Conservation (phyloP, 2,329 filamentous ascomycete genomes). For the Calonectria leucothoes region DNA sequence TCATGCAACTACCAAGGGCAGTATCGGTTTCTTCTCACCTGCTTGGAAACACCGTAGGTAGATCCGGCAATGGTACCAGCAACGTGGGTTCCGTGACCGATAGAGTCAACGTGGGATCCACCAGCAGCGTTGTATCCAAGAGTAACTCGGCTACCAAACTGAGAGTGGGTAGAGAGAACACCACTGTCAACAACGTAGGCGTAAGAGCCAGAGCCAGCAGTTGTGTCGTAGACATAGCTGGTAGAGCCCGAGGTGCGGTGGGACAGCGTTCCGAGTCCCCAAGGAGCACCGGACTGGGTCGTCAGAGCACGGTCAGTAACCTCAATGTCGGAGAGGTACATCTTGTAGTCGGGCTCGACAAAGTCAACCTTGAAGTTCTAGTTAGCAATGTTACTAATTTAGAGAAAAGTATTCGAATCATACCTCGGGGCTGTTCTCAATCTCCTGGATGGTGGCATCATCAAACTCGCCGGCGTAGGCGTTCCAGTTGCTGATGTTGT, state of each 20-base stretch:
- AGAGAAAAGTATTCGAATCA: neutral
- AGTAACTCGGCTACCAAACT: constrained; percentile 61
- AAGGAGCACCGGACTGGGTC: constrained; percentile 35
- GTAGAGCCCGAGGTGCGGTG: constrained; percentile 36
- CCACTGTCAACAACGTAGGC: constrained; percentile 73
- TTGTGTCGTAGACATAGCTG: constrained; percentile 61
- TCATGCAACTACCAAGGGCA: too few relatives aligned
- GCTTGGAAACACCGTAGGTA: constrained; percentile 59
- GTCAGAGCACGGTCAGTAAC: constrained; percentile 37
- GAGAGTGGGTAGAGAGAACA: constrained; percentile 62
- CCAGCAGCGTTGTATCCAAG: constrained; percentile 52
- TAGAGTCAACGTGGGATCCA: constrained; percentile 46
- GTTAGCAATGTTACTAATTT: neutral
- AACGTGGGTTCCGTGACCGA: constrained; percentile 57
- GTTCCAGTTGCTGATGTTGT: constrained; percentile 44
- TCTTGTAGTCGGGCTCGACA: constrained; percentile 39
- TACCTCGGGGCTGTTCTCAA: constrained; percentile 55
- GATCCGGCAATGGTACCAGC: constrained; percentile 52
- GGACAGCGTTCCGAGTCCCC: constrained; percentile 43
- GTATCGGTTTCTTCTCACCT: too few relatives aligned
- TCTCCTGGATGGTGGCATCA: constrained; percentile 50
- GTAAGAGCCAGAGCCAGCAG: constrained; percentile 63
- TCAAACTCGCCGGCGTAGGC: constrained; percentile 59
- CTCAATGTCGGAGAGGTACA: constrained; percentile 31
- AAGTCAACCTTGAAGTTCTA: constrained; percentile 31